Evolutionary conservation across 257 asterid species (phyloP), one percentile per base, ranked within the genome.

Genomic region (Coffea eugenioides): DNA sequence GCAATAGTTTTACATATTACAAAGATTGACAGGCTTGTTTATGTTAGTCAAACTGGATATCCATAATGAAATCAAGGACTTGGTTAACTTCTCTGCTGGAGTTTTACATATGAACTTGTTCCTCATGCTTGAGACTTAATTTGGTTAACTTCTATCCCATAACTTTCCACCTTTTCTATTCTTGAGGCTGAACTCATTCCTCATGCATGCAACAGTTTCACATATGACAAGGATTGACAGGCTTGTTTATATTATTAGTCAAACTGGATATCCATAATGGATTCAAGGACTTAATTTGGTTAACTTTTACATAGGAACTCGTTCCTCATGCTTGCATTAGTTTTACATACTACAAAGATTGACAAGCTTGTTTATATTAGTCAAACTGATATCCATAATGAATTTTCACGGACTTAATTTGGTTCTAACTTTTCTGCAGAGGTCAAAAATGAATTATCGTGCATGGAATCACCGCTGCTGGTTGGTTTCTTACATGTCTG

Each of bases 381-480:
- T 16, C 14, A 62, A 34, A 57, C 9, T 43, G 77, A 34, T 39
- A 52, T 51, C 61, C 16, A 46, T 46, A 75, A n/a, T 64, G 73
- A 46, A 54, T 71, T 57, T 52, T 2, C 45, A 75, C 18, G 48
- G 69, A 21, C 27, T 18, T 83, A 73, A 81, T 73, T 76, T 77
- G 52, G 6, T 79, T 82, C 75, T 70, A 56, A 65, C 69, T 84
- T 78, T 67, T 79, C 79, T 78, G 82, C 90, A 96, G 97, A 91
- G 84, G 57, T 94, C 93, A 64, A 96, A 96, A 85, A 96, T 96
- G 99, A 96, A 96, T 62, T 94, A 93, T 82, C 99, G 97, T 79
- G 99, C 97, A 85, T 94, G 99, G 99, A 91, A 88, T 88, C 96
- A 96, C 85, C 93, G 94, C 56, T 92, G 93, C 90, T 96, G 99